These are phyloP conservation scores for Lactuca saligna DNA, from an alignment of 129 eudicot genomes.

Conservation along the genomic window DNA sequence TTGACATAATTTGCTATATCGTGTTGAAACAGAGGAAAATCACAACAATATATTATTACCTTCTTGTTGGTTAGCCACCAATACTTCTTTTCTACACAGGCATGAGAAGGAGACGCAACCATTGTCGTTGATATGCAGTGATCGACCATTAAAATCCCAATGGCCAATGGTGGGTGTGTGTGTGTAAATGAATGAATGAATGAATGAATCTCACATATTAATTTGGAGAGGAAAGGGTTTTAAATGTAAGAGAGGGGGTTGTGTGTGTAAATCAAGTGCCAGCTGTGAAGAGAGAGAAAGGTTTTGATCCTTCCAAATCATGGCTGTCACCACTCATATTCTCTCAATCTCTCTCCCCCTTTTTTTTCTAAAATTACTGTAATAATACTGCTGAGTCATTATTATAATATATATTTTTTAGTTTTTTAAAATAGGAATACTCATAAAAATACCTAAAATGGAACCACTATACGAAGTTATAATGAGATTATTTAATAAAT, in stretches of 20 bases:
- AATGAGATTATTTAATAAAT: too few species aligned
- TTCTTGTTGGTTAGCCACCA: slow-evolving; percentile 93
- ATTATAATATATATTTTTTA: too few species aligned
- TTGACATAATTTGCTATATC: not conserved
- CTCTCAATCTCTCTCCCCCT: slow-evolving; percentile 19
- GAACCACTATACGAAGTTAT: too few species aligned
- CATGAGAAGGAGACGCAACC: slow-evolving; percentile 62
- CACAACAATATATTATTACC: slow-evolving; percentile 32
- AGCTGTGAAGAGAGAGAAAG: slow-evolving; percentile 66
- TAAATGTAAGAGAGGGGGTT: slow-evolving; percentile 30
- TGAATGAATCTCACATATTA: slow-evolving; percentile 11
- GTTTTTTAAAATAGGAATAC: not conserved
- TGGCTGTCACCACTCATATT: slow-evolving; percentile 38
- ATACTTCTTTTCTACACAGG: slow-evolving; percentile 65
- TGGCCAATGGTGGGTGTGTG: not conserved
- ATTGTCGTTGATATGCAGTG: slow-evolving; percentile 35
- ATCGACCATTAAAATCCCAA: slow-evolving; percentile 42
- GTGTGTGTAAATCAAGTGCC: slow-evolving; percentile 46
- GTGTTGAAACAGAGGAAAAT: not conserved
- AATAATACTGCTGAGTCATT: not conserved
- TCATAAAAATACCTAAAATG: not conserved
- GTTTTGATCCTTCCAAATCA: slow-evolving; percentile 51
- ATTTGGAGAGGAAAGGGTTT: slow-evolving; percentile 30
- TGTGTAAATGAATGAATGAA: slow-evolving; percentile 7
- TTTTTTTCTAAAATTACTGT: not conserved